Conservation (phyloP, 129 eudicot species). For the Mikania micrantha region DNA sequence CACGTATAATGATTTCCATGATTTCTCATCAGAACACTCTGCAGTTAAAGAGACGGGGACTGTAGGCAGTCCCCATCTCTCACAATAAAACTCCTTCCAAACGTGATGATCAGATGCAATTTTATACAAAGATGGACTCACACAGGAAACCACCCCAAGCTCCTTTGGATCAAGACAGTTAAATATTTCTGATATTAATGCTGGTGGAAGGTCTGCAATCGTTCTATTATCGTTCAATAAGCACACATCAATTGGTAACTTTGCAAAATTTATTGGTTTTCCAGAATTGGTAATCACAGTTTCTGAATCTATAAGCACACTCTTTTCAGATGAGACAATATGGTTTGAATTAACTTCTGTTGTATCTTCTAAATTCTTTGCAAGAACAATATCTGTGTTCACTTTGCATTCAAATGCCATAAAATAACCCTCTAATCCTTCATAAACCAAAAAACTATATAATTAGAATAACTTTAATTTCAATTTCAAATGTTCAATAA, state of each 20-base stretch:
- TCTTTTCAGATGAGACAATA: conserved; percentile 17
- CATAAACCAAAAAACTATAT: conserved; percentile 3
- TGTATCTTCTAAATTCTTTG: conserved; percentile 26
- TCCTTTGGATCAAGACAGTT: conserved; percentile 85
- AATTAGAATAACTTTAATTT: background rate
- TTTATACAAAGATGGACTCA: conserved; percentile 46
- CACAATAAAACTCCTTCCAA: conserved; percentile 86
- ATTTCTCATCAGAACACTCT: conserved; percentile 42
- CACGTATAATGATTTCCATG: conserved; percentile 84
- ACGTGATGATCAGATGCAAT: conserved; percentile 77
- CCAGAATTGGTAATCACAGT: conserved; percentile 20
- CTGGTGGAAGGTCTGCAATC: conserved; percentile 77
- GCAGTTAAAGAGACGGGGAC: conserved; percentile 23
- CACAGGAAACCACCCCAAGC: conserved; percentile 88
- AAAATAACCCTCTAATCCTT: conserved; percentile 33
- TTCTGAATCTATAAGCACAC: conserved; percentile 22
- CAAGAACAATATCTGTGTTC: conserved; percentile 32
- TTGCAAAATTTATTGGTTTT: conserved; percentile 7
- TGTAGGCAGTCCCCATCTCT: conserved; percentile 93
- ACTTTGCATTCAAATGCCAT: conserved; percentile 90
- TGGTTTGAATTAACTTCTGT: conserved; percentile 22
- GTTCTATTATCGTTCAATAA: conserved; percentile 29
- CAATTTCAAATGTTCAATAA: too few species aligned
- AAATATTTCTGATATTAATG: conserved; percentile 78
- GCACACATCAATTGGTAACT: conserved; percentile 28